Percentiles rank a stretch among this genome's conserved stretches.
Conservation (phyloP, 306 rosid species). For the Cucurbita pepo region DNA sequence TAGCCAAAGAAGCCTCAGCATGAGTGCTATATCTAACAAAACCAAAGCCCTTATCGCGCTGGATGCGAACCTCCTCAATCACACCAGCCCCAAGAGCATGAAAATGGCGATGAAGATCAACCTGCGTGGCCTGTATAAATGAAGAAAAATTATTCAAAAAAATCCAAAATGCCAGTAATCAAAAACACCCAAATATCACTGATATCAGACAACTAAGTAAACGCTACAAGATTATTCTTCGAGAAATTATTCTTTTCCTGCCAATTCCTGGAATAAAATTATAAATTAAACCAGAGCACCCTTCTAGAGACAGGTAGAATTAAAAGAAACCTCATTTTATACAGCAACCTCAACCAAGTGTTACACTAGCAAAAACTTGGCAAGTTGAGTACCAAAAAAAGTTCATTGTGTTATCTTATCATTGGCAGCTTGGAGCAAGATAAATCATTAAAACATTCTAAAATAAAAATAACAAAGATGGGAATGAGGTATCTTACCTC, state of each 20-base stretch:
- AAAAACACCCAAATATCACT: background rate
- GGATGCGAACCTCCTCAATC: conserved; percentile 90
- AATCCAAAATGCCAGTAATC: background rate
- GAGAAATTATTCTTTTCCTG: background rate
- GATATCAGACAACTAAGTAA: background rate
- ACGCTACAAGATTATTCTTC: background rate
- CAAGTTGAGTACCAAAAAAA: background rate
- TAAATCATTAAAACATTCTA: background rate
- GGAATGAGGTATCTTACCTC: conserved; percentile 33
- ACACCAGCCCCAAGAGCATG: conserved; percentile 85
- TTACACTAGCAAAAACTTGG: background rate
- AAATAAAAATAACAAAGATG: background rate
- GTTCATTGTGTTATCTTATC: background rate
- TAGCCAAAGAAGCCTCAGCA: conserved; percentile 88
- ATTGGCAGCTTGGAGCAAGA: background rate
- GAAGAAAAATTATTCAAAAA: background rate
- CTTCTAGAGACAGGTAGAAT: background rate
- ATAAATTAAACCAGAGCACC: no score
- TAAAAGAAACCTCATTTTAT: background rate
- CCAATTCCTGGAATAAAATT: background rate
- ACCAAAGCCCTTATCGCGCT: conserved; percentile 96
- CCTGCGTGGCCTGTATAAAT: conserved; percentile 51
- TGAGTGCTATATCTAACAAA: conserved; percentile 79
- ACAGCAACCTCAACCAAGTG: background rate
- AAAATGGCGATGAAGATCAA: conserved; percentile 87